phyloP scores from a whole-genome alignment of 2,329 filamentous ascomycete species.

The Ophiostoma novo-ulmi region DNA sequence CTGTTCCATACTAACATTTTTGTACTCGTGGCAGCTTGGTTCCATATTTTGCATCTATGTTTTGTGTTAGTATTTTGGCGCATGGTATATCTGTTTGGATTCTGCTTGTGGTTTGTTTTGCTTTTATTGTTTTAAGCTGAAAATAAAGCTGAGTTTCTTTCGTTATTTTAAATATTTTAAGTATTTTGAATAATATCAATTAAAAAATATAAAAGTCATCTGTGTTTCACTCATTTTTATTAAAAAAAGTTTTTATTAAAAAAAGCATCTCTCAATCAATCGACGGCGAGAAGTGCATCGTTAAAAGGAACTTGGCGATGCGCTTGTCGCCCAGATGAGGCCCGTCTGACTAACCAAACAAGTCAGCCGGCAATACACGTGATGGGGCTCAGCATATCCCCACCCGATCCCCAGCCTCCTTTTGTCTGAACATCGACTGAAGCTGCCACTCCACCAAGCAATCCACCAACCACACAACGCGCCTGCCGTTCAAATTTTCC shows the following conservation, averaged over 20 bases:
- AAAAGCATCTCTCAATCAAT: background rate
- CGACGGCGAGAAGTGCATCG: background rate
- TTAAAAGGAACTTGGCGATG: too few species aligned
- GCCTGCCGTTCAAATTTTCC: constrained; percentile 1
- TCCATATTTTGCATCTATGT: background rate
- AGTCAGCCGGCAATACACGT: background rate
- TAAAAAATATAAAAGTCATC: too few species aligned
- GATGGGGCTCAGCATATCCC: background rate
- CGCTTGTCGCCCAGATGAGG: background rate
- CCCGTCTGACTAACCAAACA: background rate
- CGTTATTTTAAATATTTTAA: too few species aligned
- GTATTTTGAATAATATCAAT: too few species aligned
- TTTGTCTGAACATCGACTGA: constrained; percentile 2
- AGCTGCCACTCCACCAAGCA: background rate
- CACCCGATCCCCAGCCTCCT: background rate
- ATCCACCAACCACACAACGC: constrained; percentile 6
- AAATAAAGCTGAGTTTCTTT: too few species aligned
- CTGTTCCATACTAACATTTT: background rate
- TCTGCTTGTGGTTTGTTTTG: background rate
- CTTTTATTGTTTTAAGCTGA: background rate
- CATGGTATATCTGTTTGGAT: background rate
- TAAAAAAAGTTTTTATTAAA: too few species aligned
- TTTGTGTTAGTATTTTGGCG: background rate
- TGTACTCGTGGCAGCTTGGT: background rate
- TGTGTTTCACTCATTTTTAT: too few species aligned